Base-by-base conservation (phyloP, 106 monocot species). In the Dactylorhiza incarnata region DNA sequence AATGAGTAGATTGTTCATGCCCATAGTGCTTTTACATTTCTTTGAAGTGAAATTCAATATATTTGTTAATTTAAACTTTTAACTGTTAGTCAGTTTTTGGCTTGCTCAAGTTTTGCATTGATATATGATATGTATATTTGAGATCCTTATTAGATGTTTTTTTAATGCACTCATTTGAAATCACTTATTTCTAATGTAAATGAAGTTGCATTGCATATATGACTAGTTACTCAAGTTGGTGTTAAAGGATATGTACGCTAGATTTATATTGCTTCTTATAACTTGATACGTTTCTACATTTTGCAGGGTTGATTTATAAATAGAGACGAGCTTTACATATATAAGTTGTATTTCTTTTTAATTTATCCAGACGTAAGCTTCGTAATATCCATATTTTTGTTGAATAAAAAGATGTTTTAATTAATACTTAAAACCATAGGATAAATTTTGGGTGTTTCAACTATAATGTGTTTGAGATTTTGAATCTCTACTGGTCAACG, bases 31-130 rank as follows among this genome's bases (percentile, higher is more conserved):
- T 65, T 65, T 26, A 26, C 4, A 26, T 65, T 13, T 24, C 29
- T 29, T 65, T 26, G 19, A 65, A 65, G 65, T 65, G 29, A 29
- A 65, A 65, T 12, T 65, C 65, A 29, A 29, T 65, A 10, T 29
- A 46, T 46, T 69, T 69, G 69, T 45, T 69, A 46, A 69, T 46
- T 69, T 69, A 6, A n/a, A 69, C 69, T 46, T 46, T 69, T 45
- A 17, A 69, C 45, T 45, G 14, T 5, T 46, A 45, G 69, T 69
- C 24, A 19, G 0, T 46, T 46, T 22, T 69, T 45, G 45, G 45
- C 17, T 46, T 69, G 16, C n/a, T 69, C 16, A 69, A 17, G 29
- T 6, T 66, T 66, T 66, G 19, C 19, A 58, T 58, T 20, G 58
- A 59, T 59, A 23, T 6, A 59, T n/a, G 12, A 59, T 20, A 9